Evolutionary conservation across 352 stramenopile species (phyloP).

Genomic region (Phytopythium boreale): DNA sequence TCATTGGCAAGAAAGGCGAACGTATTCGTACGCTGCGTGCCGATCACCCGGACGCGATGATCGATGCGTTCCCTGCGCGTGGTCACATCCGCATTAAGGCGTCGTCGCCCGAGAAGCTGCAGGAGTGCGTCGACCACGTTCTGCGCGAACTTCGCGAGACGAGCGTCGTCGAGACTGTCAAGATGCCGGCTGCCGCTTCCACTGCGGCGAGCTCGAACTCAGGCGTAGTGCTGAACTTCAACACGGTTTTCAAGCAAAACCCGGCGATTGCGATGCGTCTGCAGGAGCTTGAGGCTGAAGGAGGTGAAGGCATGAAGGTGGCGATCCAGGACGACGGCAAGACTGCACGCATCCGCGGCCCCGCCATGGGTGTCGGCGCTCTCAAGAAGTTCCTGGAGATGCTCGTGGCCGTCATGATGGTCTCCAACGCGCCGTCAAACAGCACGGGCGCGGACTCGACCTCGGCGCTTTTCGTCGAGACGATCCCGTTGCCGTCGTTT

Average conservation of each 20-base stretch:
- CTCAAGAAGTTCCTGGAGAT: constrained; percentile 79
- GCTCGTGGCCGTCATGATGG: constrained; percentile 34
- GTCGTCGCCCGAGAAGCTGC: constrained; percentile 42
- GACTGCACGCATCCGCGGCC: constrained; percentile 64
- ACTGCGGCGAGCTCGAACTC: constrained; percentile 5
- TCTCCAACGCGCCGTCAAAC: background rate
- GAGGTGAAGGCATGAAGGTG: constrained; percentile 61
- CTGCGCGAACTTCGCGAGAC: constrained; percentile 62
- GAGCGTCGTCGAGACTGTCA: constrained; percentile 60
- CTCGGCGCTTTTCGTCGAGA: constrained; percentile 57
- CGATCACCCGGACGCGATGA: constrained; percentile 51
- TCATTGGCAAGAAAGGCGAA: constrained; percentile 83
- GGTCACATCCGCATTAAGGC: constrained; percentile 75
- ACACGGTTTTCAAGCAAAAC: constrained; percentile 53
- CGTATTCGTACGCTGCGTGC: constrained; percentile 70
- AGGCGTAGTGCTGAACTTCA: constrained; percentile 39
- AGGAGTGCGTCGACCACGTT: constrained; percentile 58
- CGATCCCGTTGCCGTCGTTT: constrained; percentile 48
- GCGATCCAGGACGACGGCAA: constrained; percentile 66
- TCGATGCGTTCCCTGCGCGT: constrained; percentile 71
- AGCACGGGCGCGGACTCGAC: background rate
- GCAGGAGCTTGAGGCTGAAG: constrained; percentile 71
- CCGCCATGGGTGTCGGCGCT: constrained; percentile 59
- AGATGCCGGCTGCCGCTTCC: constrained; percentile 20
- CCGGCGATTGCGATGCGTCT: constrained; percentile 52